phyloP scores from a whole-genome alignment of 495 filamentous ascomycete species.

The Penicillium bialowiezense region DNA sequence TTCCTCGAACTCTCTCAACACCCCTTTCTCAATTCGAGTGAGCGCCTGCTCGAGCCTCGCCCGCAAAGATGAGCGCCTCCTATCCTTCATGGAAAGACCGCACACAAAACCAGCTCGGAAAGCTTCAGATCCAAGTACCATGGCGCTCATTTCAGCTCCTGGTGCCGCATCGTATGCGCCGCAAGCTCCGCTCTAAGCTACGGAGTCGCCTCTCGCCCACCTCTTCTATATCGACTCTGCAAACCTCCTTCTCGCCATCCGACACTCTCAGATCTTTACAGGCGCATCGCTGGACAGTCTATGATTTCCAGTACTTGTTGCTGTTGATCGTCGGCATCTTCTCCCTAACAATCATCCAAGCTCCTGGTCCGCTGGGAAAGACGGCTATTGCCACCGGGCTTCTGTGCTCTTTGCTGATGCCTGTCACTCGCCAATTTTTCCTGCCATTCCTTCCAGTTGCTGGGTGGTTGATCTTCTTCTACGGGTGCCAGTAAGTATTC shows the following conservation, averaged over 20 bases:
- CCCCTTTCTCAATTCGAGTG: slow-evolving; percentile 15
- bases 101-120: slow-evolving; percentile 46
- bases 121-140: slow-evolving; percentile 48
- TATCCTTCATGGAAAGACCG: slow-evolving; percentile 52
- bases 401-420: slow-evolving; percentile 69
- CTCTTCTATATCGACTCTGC: slow-evolving; percentile 68
- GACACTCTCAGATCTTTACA: slow-evolving; percentile 72
- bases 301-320: slow-evolving; percentile 83
- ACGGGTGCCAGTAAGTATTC: slow-evolving; percentile 77
- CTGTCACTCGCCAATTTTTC: slow-evolving; percentile 89
- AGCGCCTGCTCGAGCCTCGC: slow-evolving; percentile 26
- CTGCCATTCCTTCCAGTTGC: slow-evolving; percentile 81
- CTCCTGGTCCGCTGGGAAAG: slow-evolving; percentile 70
- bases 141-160: slow-evolving; percentile 50
- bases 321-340: slow-evolving; percentile 73
- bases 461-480: slow-evolving; percentile 84
- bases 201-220: slow-evolving; percentile 68
- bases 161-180: slow-evolving; percentile 69
- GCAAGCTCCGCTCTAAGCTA: slow-evolving; percentile 70
- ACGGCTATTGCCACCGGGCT: slow-evolving; percentile 63
- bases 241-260: slow-evolving; percentile 74
- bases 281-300: slow-evolving; percentile 74
- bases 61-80: slow-evolving; percentile 39
- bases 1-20: slow-evolving; percentile 22
- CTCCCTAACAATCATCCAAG: slow-evolving; percentile 74